A percentile compares a stretch with the other conserved stretches of the same genome.
These are phyloP conservation scores for Alternaria arbusti DNA, from an alignment of 2,329 filamentous ascomycete species.

Conservation along the genomic window DNA sequence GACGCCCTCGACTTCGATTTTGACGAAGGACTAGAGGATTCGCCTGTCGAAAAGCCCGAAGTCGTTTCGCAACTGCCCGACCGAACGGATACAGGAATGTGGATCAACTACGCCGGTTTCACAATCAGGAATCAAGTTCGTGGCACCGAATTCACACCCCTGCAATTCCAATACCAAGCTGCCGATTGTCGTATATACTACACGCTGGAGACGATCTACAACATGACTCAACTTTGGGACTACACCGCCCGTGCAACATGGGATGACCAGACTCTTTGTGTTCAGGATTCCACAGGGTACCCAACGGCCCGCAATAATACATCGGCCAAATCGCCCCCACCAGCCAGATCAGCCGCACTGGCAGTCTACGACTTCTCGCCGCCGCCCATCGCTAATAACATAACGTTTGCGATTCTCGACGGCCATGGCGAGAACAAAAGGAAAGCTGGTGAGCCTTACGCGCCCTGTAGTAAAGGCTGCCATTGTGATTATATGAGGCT, in stretches of 20 bases:
- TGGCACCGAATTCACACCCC: slow-evolving; percentile 32
- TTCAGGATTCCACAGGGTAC: not conserved
- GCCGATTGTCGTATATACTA: slow-evolving; percentile 51
- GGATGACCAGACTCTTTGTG: not conserved
- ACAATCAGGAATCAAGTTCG: slow-evolving; percentile 51
- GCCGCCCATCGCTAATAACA: not conserved
- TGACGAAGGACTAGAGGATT: not conserved
- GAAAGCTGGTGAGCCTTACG: no score
- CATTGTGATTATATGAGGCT: no score
- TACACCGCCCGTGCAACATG: not conserved
- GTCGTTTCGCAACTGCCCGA: not conserved
- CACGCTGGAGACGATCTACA: slow-evolving; percentile 18
- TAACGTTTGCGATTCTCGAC: not conserved
- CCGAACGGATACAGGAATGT: slow-evolving; percentile 28
- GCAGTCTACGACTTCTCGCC: not conserved
- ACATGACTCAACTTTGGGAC: not conserved
- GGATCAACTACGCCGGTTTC: slow-evolving; percentile 32
- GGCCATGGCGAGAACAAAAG: no score
- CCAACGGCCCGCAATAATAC: not conserved
- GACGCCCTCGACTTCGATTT: slow-evolving; percentile 30
- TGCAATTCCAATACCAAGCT: slow-evolving; percentile 49
- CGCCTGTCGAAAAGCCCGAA: not conserved
- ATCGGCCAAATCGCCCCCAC: not conserved
- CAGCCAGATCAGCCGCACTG: not conserved
- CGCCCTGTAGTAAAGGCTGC: no score